Evolutionary conservation across 805 yeast species (phyloP).

Genomic region (Candida sanyiensis): DNA sequence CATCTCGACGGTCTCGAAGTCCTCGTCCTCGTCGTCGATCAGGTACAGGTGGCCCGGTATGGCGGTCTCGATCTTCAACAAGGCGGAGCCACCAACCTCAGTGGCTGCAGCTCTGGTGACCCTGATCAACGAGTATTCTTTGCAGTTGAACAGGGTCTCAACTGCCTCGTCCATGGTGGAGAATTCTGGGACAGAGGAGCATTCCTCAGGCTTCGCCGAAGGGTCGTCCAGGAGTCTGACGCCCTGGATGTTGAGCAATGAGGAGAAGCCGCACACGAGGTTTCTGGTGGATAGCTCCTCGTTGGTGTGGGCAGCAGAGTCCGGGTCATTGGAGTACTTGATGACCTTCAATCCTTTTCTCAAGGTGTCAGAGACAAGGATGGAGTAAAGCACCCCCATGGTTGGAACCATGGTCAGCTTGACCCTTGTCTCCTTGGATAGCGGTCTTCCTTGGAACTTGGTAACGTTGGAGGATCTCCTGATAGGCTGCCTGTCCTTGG

Average conservation of each 20-base stretch:
- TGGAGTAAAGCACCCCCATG: conserved; percentile 38
- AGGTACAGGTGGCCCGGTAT: conserved; percentile 45
- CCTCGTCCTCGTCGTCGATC: conserved; percentile 41
- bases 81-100: conserved; percentile 45
- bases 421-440: conserved; percentile 47
- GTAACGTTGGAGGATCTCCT: conserved; percentile 11
- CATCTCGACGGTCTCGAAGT: conserved; percentile 16
- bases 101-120: conserved; percentile 51
- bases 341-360: conserved; percentile 23
- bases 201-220: conserved; percentile 27
- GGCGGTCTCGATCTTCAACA: conserved; percentile 50
- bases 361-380: conserved; percentile 30
- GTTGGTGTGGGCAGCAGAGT: conserved; percentile 12
- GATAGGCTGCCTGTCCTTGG: conserved; percentile 16
- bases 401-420: conserved; percentile 43
- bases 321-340: conserved; percentile 15
- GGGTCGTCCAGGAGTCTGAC: conserved; percentile 27
- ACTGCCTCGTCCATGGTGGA: conserved; percentile 42
- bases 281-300: conserved; percentile 21
- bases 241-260: conserved; percentile 18
- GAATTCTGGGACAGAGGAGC: conserved; percentile 32
- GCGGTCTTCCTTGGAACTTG: conserved; percentile 35
- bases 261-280: conserved; percentile 19
- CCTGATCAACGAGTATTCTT: conserved; percentile 41
- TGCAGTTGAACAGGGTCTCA: conserved; percentile 34